phyloP scores from a whole-genome alignment of 495 filamentous ascomycete species.

The Barbatosphaeria neglecta region DNA sequence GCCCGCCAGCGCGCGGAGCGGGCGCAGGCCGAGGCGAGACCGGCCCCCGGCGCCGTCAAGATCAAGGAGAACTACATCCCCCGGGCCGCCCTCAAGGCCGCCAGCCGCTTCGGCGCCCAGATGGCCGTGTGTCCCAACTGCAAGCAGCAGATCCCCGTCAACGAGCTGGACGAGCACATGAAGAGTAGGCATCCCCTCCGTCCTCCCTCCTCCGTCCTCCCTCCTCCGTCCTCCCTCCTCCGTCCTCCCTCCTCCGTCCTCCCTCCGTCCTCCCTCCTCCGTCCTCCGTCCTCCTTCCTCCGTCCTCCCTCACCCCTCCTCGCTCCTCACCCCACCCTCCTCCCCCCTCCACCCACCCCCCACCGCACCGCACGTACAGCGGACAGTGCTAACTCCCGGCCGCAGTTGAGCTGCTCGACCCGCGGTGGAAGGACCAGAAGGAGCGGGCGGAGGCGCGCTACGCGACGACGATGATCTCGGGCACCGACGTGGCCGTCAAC shows the following conservation, averaged over 20 bases:
- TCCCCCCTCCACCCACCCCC: constrained; percentile 2
- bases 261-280: constrained; percentile 1
- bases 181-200: constrained; percentile 47
- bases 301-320: constrained; percentile 1
- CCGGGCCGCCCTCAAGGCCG: constrained; percentile 59
- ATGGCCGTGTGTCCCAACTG: constrained; percentile 90
- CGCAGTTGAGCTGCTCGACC: constrained; percentile 86
- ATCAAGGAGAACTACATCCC: constrained; percentile 90
- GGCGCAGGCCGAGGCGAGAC: constrained; percentile 68
- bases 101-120: constrained; percentile 48
- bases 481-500: constrained; percentile 80
- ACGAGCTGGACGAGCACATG: constrained; percentile 90
- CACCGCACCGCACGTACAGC: constrained; percentile 1
- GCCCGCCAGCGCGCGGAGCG: constrained; percentile 60
- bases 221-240: not conserved
- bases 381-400: not conserved
- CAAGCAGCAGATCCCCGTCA: constrained; percentile 71
- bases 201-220: constrained; percentile 2
- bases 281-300: not conserved
- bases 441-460: constrained; percentile 75
- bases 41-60: constrained; percentile 63
- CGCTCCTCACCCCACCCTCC: constrained; percentile 1
- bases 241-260: constrained; percentile 1
- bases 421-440: constrained; percentile 90
- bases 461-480: constrained; percentile 78